These are phyloP conservation scores for Phtheirospermum japonicum DNA, from an alignment of 257 asterid genomes.

Conservation along the genomic window DNA sequence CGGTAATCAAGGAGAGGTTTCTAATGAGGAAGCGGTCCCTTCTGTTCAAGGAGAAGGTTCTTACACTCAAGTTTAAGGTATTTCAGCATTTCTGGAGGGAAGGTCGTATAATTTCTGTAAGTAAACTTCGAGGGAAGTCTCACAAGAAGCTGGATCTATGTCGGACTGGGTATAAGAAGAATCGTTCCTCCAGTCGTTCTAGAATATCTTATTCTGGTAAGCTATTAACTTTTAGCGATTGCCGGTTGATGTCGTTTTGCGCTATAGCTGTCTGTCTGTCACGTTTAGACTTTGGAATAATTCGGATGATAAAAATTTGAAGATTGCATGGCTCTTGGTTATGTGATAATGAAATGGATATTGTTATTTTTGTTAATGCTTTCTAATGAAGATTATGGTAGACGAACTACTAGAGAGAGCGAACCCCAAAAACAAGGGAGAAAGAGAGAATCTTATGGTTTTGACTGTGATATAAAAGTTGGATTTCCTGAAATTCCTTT, in stretches of 20 bases:
- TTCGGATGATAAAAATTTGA: not conserved
- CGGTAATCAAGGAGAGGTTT: constrained; percentile 46
- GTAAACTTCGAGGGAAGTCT: constrained; percentile 62
- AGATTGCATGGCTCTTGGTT: not conserved
- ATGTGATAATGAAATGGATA: not conserved
- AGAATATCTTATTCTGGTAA: constrained; percentile 53
- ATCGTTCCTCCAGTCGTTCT: constrained; percentile 60
- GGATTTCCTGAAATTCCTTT: not conserved
- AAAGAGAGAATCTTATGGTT: not conserved
- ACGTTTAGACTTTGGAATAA: not conserved
- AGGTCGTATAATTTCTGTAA: constrained; percentile 55
- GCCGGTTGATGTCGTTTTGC: not conserved
- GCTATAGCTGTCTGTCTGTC: not conserved
- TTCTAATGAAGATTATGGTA: constrained; percentile 6
- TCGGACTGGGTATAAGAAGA: constrained; percentile 52
- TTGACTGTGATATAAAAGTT: not conserved
- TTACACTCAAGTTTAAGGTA: constrained; percentile 63
- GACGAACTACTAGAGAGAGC: not conserved
- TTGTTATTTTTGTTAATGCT: not conserved
- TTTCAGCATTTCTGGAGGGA: constrained; percentile 84
- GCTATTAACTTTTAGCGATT: constrained; percentile 19
- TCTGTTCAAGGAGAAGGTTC: constrained; percentile 64
- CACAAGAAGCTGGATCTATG: constrained; percentile 71
- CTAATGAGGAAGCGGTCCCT: constrained; percentile 41
- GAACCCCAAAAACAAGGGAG: not conserved